A percentile compares a stretch with the other conserved stretches of the same genome.
phyloP scores from a whole-genome alignment of 208 protist genomes.

The Angomonas deanei region DNA sequence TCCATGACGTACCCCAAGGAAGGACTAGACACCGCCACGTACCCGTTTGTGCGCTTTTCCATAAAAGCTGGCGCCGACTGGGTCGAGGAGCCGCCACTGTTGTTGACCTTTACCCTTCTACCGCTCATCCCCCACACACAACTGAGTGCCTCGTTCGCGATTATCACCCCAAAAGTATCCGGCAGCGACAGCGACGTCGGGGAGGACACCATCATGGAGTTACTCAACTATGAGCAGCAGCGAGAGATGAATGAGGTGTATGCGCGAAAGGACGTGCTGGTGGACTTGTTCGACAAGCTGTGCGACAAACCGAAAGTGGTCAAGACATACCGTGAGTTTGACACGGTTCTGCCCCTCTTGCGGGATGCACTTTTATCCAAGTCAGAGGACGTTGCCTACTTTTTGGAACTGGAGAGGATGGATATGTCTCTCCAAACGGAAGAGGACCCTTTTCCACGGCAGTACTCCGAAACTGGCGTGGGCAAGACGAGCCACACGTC shows the following conservation, averaged over 20 bases:
- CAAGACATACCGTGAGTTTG: neutral
- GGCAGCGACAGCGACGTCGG: neutral
- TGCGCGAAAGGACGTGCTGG: neutral
- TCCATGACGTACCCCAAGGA: slow-evolving; percentile 10
- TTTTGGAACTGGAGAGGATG: neutral
- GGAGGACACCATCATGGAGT: neutral
- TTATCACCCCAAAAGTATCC: neutral
- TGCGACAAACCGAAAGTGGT: neutral
- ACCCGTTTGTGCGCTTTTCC: slow-evolving; percentile 13
- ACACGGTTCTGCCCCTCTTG: neutral
- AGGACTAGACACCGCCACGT: neutral
- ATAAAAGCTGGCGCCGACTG: slow-evolving; percentile 10
- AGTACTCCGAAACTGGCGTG: neutral
- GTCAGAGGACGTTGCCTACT: neutral
- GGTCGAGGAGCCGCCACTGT: slow-evolving; percentile 14
- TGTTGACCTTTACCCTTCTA: slow-evolving; percentile 15
- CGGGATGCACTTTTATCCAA: neutral
- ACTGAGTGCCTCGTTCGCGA: neutral
- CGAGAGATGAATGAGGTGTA: slow-evolving; percentile 1
- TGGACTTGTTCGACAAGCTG: neutral
- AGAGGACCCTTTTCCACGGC: slow-evolving; percentile 1
- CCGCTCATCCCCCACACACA: slow-evolving; percentile 7
- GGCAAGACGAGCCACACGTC: neutral
- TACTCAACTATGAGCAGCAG: neutral
- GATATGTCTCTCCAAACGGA: neutral